Base-by-base conservation (phyloP, 306 rosid species). In the Elaeagnus macrophylla region DNA sequence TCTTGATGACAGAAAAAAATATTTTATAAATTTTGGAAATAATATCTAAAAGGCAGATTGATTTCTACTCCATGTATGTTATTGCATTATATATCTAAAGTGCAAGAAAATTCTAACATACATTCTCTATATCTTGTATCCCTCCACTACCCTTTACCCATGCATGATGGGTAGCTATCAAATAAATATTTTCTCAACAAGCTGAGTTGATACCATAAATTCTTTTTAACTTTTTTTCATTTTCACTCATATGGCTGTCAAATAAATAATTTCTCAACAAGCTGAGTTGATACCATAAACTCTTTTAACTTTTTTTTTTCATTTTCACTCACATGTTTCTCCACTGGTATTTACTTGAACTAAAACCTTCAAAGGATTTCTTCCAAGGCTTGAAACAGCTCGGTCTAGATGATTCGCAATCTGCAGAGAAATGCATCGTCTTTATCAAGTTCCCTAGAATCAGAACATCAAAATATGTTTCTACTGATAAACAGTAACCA, bases 281-380 rank as follows among this genome's bases (percentile, higher is more conserved):
- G 32, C 32, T 25, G 5, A 25, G 4, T 25, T 25, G 32, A 25
- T 13, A 13, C 45, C 8, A 47, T 11, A 48, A 7, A 54, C 58
- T 57, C 8, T 58, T n/a, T n/a, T 13, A 56, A 43, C 48, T 63
- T 5, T 20, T 44, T 38, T 55, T 51, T 39, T 13, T 15, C 67
- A 58, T 57, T 60, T 67, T 59, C 38, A 72, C 97, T 75, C 70
- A 89, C 97, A 85, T 62, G 48, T 78, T 83, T 89, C 95, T 71
- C 97, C 97, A 71, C 97, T 89, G 59, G 95, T 89, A 72, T 89
- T 89, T 56, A 89, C 93, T 81, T 89, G 97, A 58, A 89, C 83
- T 71, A 82, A 59, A 63, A 89, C 80, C 71, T 70, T 82, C 71
- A 89, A 63, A 19, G 86, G 95, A 65, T 77, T 75, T 70, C 86